phyloP scores from a whole-genome alignment of 306 rosid species.

The Vigna trinervia region DNA sequence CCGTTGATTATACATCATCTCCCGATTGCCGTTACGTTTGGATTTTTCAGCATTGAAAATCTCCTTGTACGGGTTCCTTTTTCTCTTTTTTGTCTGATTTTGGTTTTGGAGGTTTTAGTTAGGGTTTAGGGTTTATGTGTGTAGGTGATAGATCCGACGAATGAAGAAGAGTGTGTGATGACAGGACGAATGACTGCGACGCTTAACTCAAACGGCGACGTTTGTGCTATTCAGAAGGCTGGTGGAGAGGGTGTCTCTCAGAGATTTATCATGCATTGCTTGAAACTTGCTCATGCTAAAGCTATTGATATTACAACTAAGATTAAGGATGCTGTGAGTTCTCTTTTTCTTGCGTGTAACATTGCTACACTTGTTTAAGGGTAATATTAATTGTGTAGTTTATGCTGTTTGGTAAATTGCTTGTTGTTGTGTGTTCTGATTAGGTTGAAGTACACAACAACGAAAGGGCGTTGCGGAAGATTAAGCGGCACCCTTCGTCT shows the following conservation, averaged over 20 bases:
- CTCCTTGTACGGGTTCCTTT: conserved; percentile 56
- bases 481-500: conserved; percentile 66
- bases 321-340: conserved; percentile 80
- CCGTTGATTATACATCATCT: conserved; percentile 91
- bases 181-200: conserved; percentile 93
- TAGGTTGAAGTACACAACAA: conserved; percentile 72
- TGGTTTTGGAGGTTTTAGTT: background rate
- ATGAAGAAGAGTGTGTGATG: conserved; percentile 88
- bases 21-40: conserved; percentile 92
- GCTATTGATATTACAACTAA: conserved; percentile 79
- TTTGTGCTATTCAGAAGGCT: conserved; percentile 93
- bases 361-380: background rate
- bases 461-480: conserved; percentile 73
- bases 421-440: conserved; percentile 35
- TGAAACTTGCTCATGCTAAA: conserved; percentile 84
- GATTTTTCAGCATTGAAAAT: conserved; percentile 73
- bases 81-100: conserved; percentile 7
- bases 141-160: conserved; percentile 91
- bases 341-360: background rate
- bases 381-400: background rate
- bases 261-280: conserved; percentile 74
- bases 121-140: conserved; percentile 15
- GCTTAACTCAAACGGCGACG: conserved; percentile 79
- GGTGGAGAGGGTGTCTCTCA: conserved; percentile 82
- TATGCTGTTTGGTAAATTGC: conserved; percentile 28